These are phyloP conservation scores for Eucalyptus curtisii DNA, from an alignment of 345 rosid genomes.

Conservation along the genomic window DNA sequence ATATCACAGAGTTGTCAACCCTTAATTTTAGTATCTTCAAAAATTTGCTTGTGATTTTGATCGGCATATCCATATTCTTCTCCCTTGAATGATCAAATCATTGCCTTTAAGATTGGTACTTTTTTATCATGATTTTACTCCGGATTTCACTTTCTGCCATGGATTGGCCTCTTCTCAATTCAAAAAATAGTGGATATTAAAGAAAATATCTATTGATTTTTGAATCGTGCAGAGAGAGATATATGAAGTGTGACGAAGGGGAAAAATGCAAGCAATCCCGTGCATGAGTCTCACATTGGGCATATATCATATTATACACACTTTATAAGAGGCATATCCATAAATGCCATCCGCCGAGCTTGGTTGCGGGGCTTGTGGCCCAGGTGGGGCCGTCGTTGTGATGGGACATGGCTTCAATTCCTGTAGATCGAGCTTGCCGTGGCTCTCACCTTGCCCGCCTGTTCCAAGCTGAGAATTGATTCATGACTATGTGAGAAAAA, in stretches of 20 bases:
- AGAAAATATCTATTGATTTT: not conserved
- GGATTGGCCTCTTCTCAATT: not conserved
- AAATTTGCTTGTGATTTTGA: not conserved
- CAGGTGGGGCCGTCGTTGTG: not conserved
- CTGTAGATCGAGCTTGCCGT: not conserved
- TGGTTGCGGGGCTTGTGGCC: constrained; percentile 7
- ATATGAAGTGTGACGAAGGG: not conserved
- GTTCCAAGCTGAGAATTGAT: constrained; percentile 16
- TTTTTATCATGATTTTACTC: not conserved
- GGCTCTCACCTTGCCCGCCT: not conserved
- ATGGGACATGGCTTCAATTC: not conserved
- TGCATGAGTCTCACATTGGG: not conserved
- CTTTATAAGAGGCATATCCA: not conserved
- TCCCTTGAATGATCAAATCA: not conserved
- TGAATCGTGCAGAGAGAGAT: not conserved
- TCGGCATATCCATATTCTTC: not conserved
- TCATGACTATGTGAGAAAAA: not conserved
- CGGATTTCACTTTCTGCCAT: not conserved
- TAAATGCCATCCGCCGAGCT: not conserved
- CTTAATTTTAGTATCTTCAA: not conserved
- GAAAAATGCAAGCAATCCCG: not conserved
- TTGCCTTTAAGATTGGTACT: not conserved
- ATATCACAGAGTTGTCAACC: not conserved
- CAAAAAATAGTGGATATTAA: not conserved
- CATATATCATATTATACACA: too few species aligned